These are phyloP conservation scores for Leccinum variabile DNA, from an alignment of 1,284 basidiomycete species.

Conservation along the genomic window DNA sequence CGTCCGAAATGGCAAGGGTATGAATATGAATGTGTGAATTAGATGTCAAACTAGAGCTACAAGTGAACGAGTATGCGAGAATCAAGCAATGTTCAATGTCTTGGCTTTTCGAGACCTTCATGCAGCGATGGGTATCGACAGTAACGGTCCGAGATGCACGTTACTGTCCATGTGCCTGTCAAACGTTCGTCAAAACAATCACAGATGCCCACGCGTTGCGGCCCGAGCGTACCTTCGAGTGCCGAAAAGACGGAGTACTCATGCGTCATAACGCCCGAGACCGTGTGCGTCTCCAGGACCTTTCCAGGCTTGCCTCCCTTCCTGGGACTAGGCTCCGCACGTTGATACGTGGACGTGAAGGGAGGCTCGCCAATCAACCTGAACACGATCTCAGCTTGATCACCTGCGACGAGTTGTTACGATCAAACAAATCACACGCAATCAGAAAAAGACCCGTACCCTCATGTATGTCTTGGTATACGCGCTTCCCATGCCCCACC, in stretches of 20 bases:
- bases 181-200: conserved; percentile 19
- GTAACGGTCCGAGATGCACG: conserved; percentile 80
- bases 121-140: conserved; percentile 72
- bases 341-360: conserved; percentile 93
- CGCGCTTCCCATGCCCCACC: conserved; percentile 81
- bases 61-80: conserved; percentile 32
- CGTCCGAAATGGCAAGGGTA: not conserved
- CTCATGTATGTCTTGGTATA: conserved; percentile 87
- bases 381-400: conserved; percentile 93
- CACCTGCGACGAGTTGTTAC: conserved; percentile 47
- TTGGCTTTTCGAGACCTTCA: conserved; percentile 39
- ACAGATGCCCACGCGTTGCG: not conserved
- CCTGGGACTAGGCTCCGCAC: conserved; percentile 65
- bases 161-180: conserved; percentile 89
- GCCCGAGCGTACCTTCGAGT: conserved; percentile 67
- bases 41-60: conserved; percentile 28
- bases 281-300: conserved; percentile 86
- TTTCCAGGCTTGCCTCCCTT: conserved; percentile 67
- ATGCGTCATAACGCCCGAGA: conserved; percentile 74
- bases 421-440: not conserved
- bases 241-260: conserved; percentile 89
- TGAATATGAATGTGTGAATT: conserved; percentile 4
- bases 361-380: conserved; percentile 88
- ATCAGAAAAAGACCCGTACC: conserved; percentile 43
- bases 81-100: conserved; percentile 16